Base-by-base conservation (phyloP, 495 filamentous ascomycete genomes). In the Ramalina intermedia region DNA sequence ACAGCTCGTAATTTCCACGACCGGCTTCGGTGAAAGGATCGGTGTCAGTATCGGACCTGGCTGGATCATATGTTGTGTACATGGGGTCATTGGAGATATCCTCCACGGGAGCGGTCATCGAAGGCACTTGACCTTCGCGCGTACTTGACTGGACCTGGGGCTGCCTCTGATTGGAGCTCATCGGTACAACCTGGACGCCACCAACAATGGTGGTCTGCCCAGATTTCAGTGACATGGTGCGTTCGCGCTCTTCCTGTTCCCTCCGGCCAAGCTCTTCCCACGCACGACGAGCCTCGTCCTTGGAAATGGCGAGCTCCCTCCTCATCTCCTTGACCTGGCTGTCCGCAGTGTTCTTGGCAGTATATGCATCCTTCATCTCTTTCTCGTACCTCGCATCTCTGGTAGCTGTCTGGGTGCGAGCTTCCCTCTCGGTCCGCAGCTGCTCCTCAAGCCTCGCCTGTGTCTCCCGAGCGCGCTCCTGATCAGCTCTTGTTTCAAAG, bases 231-330 rank as follows among this genome's bases (percentile, higher is more conserved):
- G 82, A 84, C 48, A 76, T 73, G 7, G 85, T 93, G n/a, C 86
- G 70, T 48, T 96, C 90, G n/a, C 93, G 76, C 62, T 96, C 90
- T 63, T 94, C 87, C 56, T 95, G 87, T 63, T 96, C 93, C 41
- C 89, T 78, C 40, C 91, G 76, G 17, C 91, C 91, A 2, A 98
- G 77, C 59, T 98, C 91, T 59, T 98, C 91, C 91, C 91, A 98
- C 2, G 91, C 91, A 46, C 91, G 76, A 27, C 93, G 79, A 24
- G 93, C 91, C 66, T 98, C 91, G 51, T 96, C 90, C 58, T 94
- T 95, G 36, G 87, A 91, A 44, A 98, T 98, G 49, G 84, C 77
- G 27, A 98, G 69, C 63, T 98, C 91, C 39, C 90, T 81, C 36
- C 79, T 80, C 81, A 93, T 85, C 62, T 98, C 91, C 16, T 71